Evolutionary conservation across 2,329 filamentous ascomycete species (phyloP), one percentile per base, ranked within the genome.

Genomic region (Hypoxylon sp.): DNA sequence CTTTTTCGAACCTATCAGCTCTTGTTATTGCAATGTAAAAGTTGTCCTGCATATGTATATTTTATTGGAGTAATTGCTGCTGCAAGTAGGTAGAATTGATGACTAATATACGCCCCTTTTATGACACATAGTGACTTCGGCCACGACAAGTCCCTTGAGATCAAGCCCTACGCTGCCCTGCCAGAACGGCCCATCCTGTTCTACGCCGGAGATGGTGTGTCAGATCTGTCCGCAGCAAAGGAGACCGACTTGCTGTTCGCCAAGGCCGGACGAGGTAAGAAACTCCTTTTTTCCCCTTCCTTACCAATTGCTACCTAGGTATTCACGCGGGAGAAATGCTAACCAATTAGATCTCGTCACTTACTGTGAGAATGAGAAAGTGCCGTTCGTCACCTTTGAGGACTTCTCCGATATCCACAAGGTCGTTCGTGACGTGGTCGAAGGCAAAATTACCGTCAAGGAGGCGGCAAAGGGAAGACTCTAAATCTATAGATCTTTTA

Each of bases 141-240:
- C n/a, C 96, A 99, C 79, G 95, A 99, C 86, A 99, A 99, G 88
- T 94, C 91, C 27, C 85, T 95, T 59, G 93, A 96, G 78, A 93
- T 99, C 75, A 89, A 93, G 72, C 93, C 93, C 56, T 98, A 98
- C 81, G 91, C 91, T 2, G 85, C 89, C 27, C 85, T 97, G 47
- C 89, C 93, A 0, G 84, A 92, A 75, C 87, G 94, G 46, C 96
- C 96, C 1, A 90, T 89, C 42, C 88, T 98, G 82, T 93, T 98
- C 80, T 99, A 99, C 76, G 95, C 96, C 32, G 96, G 96, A 65
- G 95, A 98, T 75, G 95, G 95, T 53, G 93, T 98, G 3, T 97
- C 93, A 2, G 95, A 98, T 78, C 85, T 98, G 57, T 97, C 93
- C 27, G 96, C 95, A 7, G 95, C 96, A 2, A 90, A 92, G 74